A percentile compares a stretch with the other conserved stretches of the same genome.
phyloP scores from a whole-genome alignment of 805 yeast species.

The Suhomyces pyralidae region DNA sequence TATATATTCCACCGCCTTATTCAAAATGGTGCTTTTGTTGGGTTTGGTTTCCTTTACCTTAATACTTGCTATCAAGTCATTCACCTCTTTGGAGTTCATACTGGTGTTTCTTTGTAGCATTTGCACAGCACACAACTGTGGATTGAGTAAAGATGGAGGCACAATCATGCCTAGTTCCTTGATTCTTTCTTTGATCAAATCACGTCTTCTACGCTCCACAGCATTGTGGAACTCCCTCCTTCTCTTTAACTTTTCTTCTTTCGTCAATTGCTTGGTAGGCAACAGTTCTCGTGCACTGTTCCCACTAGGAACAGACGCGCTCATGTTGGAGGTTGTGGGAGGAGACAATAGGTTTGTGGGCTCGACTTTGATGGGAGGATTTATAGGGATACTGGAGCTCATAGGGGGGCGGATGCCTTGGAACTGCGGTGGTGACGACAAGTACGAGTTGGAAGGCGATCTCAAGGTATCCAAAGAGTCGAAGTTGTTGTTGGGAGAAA shows the following conservation, averaged over 20 bases:
- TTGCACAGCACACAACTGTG: conserved; percentile 42
- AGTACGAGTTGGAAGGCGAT: conserved; percentile 32
- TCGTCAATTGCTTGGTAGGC: conserved; percentile 40
- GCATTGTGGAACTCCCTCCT: conserved; percentile 91
- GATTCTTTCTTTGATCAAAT: conserved; percentile 83
- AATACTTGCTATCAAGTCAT: conserved; percentile 36
- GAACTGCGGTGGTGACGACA: conserved; percentile 37
- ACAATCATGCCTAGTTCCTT: conserved; percentile 78
- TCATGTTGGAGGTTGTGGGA: conserved; percentile 18
- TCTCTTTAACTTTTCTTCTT: conserved; percentile 71
- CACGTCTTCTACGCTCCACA: conserved; percentile 89
- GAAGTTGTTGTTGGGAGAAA: conserved; percentile 27
- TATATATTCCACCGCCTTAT: conserved; percentile 78
- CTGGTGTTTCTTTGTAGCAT: conserved; percentile 33
- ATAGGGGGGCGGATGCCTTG: conserved; percentile 12
- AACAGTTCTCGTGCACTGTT: conserved; percentile 10
- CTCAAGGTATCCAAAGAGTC: conserved; percentile 35
- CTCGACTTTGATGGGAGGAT: conserved; percentile 14
- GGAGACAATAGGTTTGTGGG: conserved; percentile 22
- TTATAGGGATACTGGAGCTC: conserved; percentile 24
- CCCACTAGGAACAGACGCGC: conserved; percentile 30
- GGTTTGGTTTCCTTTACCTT: conserved; percentile 68
- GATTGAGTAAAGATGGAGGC: conserved; percentile 67
- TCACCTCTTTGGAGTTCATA: conserved; percentile 29
- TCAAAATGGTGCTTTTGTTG: conserved; percentile 75